A percentile compares a stretch with the other conserved stretches of the same genome.
phyloP scores from a whole-genome alignment of 495 filamentous ascomycete species.

The Annulohypoxylon bovei region DNA sequence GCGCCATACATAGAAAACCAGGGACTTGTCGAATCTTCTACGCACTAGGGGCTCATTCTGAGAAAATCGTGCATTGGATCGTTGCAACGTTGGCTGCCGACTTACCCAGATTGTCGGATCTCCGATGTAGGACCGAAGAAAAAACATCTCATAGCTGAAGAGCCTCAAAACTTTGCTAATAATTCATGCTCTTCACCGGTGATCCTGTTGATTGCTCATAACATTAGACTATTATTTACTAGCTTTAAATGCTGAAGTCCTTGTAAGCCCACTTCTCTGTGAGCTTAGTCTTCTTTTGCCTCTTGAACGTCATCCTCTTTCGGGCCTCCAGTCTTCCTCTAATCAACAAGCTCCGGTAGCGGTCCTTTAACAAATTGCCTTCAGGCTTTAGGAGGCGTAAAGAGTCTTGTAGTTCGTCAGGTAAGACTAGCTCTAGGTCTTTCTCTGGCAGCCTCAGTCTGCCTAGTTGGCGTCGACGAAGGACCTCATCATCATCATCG shows the following conservation, averaged over 20 bases:
- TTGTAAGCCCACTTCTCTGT: constrained; percentile 98
- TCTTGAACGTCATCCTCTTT: constrained; percentile 77
- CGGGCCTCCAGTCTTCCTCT: constrained; percentile 88
- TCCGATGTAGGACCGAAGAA: constrained; percentile 16
- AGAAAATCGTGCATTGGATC: constrained; percentile 4
- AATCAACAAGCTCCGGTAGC: constrained; percentile 88
- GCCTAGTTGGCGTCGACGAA: constrained; percentile 81
- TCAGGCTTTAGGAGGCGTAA: constrained; percentile 90
- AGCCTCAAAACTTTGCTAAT: not conserved
- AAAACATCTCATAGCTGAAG: constrained; percentile 8
- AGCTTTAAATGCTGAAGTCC: constrained; percentile 71
- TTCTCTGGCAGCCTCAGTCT: constrained; percentile 81
- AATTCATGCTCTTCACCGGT: not conserved
- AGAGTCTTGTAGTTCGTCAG: constrained; percentile 93
- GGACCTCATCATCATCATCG: constrained; percentile 67
- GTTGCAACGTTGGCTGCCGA: constrained; percentile 8
- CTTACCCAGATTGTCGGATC: not conserved
- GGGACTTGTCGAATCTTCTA: constrained; percentile 23
- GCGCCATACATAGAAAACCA: not conserved
- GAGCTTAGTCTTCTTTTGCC: constrained; percentile 77
- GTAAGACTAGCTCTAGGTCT: constrained; percentile 85
- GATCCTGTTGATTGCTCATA: not conserved
- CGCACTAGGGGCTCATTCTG: constrained; percentile 9
- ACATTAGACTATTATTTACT: not conserved
- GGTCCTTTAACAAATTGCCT: constrained; percentile 89